phyloP scores from a whole-genome alignment of 805 yeast species.

The Candida alai region DNA sequence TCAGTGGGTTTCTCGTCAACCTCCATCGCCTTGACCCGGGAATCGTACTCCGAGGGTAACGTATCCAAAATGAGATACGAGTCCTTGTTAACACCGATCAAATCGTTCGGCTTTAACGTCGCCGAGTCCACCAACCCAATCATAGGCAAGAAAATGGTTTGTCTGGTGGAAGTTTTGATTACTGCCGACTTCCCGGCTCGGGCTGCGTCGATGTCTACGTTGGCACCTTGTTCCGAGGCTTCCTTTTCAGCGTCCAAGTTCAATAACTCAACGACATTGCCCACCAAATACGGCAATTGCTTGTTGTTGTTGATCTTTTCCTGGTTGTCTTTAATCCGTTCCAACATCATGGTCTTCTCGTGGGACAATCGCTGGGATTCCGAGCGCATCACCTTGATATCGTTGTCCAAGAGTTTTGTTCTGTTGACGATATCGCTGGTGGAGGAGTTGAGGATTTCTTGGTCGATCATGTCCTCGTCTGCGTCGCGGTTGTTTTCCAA shows the following conservation, averaged over 20 bases:
- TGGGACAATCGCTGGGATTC: constrained; percentile 88
- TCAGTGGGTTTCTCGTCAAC: constrained; percentile 99
- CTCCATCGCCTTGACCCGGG: constrained; percentile 98
- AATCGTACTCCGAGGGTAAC: constrained; percentile 94
- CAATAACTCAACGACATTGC: constrained; percentile 91
- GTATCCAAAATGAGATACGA: constrained; percentile 91
- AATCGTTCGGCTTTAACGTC: constrained; percentile 91
- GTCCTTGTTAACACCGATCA: constrained; percentile 97
- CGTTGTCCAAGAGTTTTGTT: constrained; percentile 85
- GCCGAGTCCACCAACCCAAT: constrained; percentile 93
- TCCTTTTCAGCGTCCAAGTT: constrained; percentile 83
- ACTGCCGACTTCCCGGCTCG: constrained; percentile 97
- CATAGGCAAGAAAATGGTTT: constrained; percentile 92
- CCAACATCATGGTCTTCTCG: constrained; percentile 89
- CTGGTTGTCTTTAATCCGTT: constrained; percentile 90
- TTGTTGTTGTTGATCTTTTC: constrained; percentile 94
- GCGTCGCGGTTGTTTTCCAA: constrained; percentile 47
- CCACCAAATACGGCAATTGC: constrained; percentile 93
- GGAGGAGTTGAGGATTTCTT: constrained; percentile 73
- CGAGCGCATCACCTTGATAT: constrained; percentile 89
- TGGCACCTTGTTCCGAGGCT: constrained; percentile 89
- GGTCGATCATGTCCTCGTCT: constrained; percentile 66
- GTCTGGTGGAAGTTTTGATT: constrained; percentile 94
- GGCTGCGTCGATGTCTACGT: constrained; percentile 86
- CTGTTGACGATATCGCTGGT: constrained; percentile 83